Conservation (phyloP, 305 asterid genomes). For the Coffea humblotiana region DNA sequence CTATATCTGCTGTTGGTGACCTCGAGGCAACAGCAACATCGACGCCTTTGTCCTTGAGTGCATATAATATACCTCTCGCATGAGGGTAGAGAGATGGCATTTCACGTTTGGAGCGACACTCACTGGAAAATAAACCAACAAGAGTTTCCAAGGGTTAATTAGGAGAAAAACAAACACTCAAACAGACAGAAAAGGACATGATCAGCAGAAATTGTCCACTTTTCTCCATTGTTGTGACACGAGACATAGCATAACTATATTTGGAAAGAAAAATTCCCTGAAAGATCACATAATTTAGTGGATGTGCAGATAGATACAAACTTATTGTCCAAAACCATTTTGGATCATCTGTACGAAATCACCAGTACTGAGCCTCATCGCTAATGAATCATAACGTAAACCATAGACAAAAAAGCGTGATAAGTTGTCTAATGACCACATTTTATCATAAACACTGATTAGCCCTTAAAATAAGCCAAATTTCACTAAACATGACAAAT, state of each 20-base stretch:
- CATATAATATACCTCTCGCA: slow-evolving; percentile 61
- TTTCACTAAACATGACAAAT: not conserved
- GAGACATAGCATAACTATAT: not conserved
- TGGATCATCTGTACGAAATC: not conserved
- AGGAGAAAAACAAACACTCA: not conserved
- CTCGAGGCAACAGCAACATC: slow-evolving; percentile 79
- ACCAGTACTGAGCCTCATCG: not conserved
- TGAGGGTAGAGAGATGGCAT: slow-evolving; percentile 40
- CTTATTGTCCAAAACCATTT: not conserved
- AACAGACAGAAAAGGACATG: not conserved
- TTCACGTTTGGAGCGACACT: slow-evolving; percentile 56
- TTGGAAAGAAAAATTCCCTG: not conserved
- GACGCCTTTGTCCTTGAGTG: slow-evolving; percentile 75
- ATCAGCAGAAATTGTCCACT: not conserved
- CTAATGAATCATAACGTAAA: not conserved
- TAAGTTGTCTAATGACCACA: not conserved
- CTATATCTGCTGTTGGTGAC: slow-evolving; percentile 82
- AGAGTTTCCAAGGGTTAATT: not conserved
- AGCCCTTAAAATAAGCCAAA: not conserved
- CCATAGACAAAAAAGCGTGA: not conserved
- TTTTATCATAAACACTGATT: not conserved
- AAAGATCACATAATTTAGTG: not conserved
- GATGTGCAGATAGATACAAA: not conserved
- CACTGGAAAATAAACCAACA: slow-evolving; percentile 43
- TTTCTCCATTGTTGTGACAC: not conserved